Evolutionary conservation across 352 stramenopile genomes (phyloP).

Genomic region (Pythium coloratum): DNA sequence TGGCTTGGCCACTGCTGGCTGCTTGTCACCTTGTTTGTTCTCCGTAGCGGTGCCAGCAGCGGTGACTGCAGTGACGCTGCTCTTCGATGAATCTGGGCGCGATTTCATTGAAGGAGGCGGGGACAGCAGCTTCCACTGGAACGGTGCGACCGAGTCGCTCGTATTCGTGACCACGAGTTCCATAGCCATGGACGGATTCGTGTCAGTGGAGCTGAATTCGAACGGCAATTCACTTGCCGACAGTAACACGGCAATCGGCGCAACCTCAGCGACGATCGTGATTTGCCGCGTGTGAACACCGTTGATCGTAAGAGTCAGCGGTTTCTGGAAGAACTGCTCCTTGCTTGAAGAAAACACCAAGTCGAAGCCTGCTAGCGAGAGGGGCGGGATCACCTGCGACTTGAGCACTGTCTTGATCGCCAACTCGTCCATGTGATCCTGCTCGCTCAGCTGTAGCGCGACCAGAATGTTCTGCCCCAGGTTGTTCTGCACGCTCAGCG

Average conservation of each 20-base stretch:
- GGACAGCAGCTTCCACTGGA: constrained; percentile 61
- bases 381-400: constrained; percentile 86
- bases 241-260: constrained; percentile 85
- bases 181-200: constrained; percentile 46
- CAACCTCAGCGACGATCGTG: constrained; percentile 83
- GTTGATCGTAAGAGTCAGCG: constrained; percentile 87
- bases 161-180: constrained; percentile 88
- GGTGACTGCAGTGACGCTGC: constrained; percentile 33
- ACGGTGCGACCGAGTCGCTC: constrained; percentile 87
- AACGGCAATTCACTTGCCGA: constrained; percentile 60
- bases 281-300: constrained; percentile 82
- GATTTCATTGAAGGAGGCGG: constrained; percentile 7
- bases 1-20: constrained; percentile 7
- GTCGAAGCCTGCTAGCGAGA: constrained; percentile 87
- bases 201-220: constrained; percentile 68
- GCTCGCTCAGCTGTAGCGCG: constrained; percentile 40
- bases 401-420: constrained; percentile 48
- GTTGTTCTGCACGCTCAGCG: constrained; percentile 89
- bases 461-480: constrained; percentile 84
- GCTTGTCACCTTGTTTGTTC: constrained; percentile 26
- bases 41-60: not conserved
- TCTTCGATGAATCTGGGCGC: constrained; percentile 64
- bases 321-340: constrained; percentile 87
- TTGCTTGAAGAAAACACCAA: constrained; percentile 74
- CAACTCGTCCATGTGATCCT: constrained; percentile 58